Evolutionary conservation across 2,329 filamentous ascomycete species (phyloP).

Genomic region (Mariannaea sp.): DNA sequence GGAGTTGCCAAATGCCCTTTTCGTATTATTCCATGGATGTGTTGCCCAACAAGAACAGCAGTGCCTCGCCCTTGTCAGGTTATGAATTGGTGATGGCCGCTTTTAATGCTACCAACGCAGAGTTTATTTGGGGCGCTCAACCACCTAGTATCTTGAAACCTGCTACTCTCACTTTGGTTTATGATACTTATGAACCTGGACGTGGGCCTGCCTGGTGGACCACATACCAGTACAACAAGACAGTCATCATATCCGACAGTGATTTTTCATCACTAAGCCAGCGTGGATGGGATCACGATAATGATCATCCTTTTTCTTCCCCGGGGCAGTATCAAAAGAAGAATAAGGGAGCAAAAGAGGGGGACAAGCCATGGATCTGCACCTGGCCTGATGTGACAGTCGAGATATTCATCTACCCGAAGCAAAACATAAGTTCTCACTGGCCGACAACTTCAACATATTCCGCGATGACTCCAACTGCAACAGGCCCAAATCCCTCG

Average conservation of each 20-base stretch:
- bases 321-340: constrained; percentile 36
- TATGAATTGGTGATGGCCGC: constrained; percentile 50
- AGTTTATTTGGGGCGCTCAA: constrained; percentile 59
- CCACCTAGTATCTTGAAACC: constrained; percentile 51
- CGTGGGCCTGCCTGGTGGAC: constrained; percentile 63
- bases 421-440: constrained; percentile 52
- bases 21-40: constrained; percentile 53
- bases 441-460: constrained; percentile 23
- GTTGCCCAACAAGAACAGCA: constrained; percentile 30
- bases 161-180: constrained; percentile 52
- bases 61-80: constrained; percentile 31
- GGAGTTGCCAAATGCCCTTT: constrained; percentile 64
- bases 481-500: background rate
- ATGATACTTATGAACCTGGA: constrained; percentile 53
- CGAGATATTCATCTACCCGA: constrained; percentile 62
- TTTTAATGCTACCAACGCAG: constrained; percentile 45
- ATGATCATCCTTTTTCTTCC: constrained; percentile 16
- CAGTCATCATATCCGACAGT: constrained; percentile 56
- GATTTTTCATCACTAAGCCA: constrained; percentile 41
- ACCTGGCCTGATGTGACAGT: constrained; percentile 60
- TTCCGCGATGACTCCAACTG: constrained; percentile 23
- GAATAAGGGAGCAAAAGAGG: constrained; percentile 42
- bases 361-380: constrained; percentile 63
- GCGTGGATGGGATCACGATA: constrained; percentile 33
- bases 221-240: constrained; percentile 59